Base-by-base conservation (phyloP, 1,284 basidiomycete genomes). In the Thecaphora thlaspeos region DNA sequence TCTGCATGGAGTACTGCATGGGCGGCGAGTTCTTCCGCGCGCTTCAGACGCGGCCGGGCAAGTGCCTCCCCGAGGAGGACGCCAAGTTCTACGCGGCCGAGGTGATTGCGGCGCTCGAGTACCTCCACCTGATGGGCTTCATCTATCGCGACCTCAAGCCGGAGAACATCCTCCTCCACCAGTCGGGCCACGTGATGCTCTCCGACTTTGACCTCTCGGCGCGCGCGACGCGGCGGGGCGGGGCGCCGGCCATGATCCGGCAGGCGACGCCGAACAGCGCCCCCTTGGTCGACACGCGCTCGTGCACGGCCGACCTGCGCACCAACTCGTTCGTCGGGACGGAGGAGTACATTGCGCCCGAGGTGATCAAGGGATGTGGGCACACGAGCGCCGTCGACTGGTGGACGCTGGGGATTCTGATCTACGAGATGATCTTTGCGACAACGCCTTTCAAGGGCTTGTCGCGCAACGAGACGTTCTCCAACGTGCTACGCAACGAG, bases 141-240 rank as follows among this genome's bases (percentile, higher is more conserved):
- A 97, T 98, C 72, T 98, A 98, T 81, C 87, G 94, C 44, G 94
- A 98, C 82, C 85, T 98, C 48, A 98, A 98, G 80, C 94, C 94
- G 28, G 94, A 98, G 82, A 98, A 98, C 80, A 98, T 98, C 72
- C 82, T 98, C 19, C 82, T 98, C 46, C 94, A 98, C 80, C 90
- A 96, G 78, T 91, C 91, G n/a, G 94, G 94, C n/a, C 94, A 98
- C 80, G 95, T 98, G 71, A 97, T 97, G 95, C 81, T 98, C 70
- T 97, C 94, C 43, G 94, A 98, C 80, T 98, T 98, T 81, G 94
- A 98, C 81, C 84, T 98, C 30, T 95, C 94, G 12, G 98, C 97
- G 76, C 90, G 95, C 75, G 92, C 91, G 39, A 88, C 85, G 44
- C 73, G 72, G 37, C 68, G 76, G 34, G 89, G 88, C 21, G 89